Evolutionary conservation across 1,284 basidiomycete species (phyloP), one percentile per base, ranked within the genome.

Genomic region (Gymnopus androsaceus): DNA sequence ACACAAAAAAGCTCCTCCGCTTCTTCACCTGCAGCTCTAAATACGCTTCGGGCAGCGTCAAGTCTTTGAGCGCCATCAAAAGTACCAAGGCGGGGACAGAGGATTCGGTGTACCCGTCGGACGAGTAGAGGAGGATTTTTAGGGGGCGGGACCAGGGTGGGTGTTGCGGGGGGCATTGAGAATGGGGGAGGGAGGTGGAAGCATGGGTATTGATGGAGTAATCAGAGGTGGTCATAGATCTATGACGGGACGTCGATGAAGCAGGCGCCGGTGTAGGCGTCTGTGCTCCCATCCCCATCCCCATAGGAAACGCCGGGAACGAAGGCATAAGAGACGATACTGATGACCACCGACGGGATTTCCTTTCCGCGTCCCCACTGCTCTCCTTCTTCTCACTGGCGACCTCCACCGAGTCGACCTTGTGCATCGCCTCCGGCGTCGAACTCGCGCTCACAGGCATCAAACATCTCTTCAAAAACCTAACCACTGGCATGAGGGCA

Each of bases 41-140:
- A 73, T 95, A 98, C 15, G 95, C 95, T 67, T 95, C 92, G 3
- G 95, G 90, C 11, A 98, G 80, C 45, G 79, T 70, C 70, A 88
- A 66, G 62, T 79, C 69, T 71, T 81, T 85, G 47, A 88, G 76
- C 36, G 88, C 85, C 95, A 99, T 98, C 61, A 98, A 76, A 63
- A 96, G 85, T 61, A 85, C 85, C 45, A 98, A 78, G 14, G 94
- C 95, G 48, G 95, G 83, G 14, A 96, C 85, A 34, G 90, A 92
- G 17, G 90, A 91, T 72, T 98, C 96, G 25, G 95, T 98, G 69
- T 92, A 92, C 37, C 90, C 90, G 66, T 92, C 90, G n/a, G 85
- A 80, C 12, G 85, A 88, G 67, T 89, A 88, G 34, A 92, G 67
- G 57, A 92, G 75, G 50, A 92, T 73, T 67, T 88, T 89, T 54